Percentiles rank a stretch among this genome's conserved stretches.
These are phyloP conservation scores for Jamesozyma gamospora DNA, from an alignment of 805 yeast genomes.

Conservation along the genomic window DNA sequence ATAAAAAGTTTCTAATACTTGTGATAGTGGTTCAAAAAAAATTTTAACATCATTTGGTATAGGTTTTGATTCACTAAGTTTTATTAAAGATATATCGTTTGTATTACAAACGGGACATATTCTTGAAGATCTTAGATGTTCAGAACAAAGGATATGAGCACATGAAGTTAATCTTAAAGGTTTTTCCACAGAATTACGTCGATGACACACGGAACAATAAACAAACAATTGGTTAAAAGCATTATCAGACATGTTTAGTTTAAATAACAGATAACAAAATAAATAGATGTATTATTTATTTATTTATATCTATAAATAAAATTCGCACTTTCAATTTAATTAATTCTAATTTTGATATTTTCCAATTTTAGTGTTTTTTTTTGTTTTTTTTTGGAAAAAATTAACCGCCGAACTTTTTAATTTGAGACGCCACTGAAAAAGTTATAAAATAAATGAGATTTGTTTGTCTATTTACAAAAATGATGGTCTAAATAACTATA, in stretches of 20 bases:
- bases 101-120: constrained; percentile 16
- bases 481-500: too few relatives aligned
- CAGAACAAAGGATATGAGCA: constrained; percentile 31
- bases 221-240: constrained; percentile 25
- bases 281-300: too few relatives aligned
- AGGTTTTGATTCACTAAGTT: constrained; percentile 11
- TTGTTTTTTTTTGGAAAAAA: too few relatives aligned
- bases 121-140: constrained; percentile 15
- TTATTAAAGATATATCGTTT: constrained; percentile 15
- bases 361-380: too few relatives aligned
- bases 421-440: too few relatives aligned
- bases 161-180: constrained; percentile 30
- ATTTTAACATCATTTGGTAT: constrained; percentile 18
- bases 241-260: constrained; percentile 9
- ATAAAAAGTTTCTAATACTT: constrained; percentile 18
- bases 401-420: too few relatives aligned
- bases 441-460: too few relatives aligned
- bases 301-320: too few relatives aligned
- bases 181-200: constrained; percentile 11
- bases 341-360: too few relatives aligned
- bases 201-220: constrained; percentile 29
- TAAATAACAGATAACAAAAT: too few relatives aligned
- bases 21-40: constrained; percentile 23
- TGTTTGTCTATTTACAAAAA: too few relatives aligned
- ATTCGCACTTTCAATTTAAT: too few relatives aligned